These are phyloP conservation scores for Aurifilum marmelostoma DNA, from an alignment of 2,329 filamentous ascomycete genomes.

Conservation along the genomic window DNA sequence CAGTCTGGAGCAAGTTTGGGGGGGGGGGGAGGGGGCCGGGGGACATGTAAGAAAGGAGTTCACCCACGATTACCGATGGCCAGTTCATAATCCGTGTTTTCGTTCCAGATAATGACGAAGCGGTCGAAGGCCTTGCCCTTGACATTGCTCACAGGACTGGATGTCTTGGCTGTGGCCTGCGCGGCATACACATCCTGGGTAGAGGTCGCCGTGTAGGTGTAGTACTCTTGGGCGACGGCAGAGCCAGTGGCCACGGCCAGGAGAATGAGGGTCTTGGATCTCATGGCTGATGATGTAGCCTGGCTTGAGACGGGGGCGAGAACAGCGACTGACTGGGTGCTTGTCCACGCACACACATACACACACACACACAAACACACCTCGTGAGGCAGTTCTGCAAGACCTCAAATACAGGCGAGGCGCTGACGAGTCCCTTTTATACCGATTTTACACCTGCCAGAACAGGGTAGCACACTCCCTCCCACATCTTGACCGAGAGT, in stretches of 20 bases:
- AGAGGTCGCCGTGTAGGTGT: slow-evolving; percentile 57
- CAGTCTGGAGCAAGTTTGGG: background rate
- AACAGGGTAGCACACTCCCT: slow-evolving; percentile 9
- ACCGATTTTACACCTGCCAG: background rate
- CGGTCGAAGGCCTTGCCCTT: slow-evolving; percentile 74
- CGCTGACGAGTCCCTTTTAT: slow-evolving; percentile 16
- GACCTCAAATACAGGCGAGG: background rate
- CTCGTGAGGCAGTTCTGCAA: background rate
- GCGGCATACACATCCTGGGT: slow-evolving; percentile 56
- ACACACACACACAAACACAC: background rate
- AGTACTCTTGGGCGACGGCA: slow-evolving; percentile 37
- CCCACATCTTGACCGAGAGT: slow-evolving; percentile 1
- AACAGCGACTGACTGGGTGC: background rate
- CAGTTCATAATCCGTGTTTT: slow-evolving; percentile 73
- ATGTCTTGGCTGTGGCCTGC: slow-evolving; percentile 62
- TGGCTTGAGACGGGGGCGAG: background rate
- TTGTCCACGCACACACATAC: background rate
- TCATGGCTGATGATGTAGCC: slow-evolving; percentile 17
- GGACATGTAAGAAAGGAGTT: too few relatives aligned
- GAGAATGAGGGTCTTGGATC: slow-evolving; percentile 18
- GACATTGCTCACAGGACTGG: slow-evolving; percentile 64
- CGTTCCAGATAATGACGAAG: slow-evolving; percentile 74
- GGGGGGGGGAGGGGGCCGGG: background rate
- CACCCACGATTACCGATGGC: slow-evolving; percentile 63
- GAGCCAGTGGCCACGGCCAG: slow-evolving; percentile 25